Evolutionary conservation across 495 filamentous ascomycete genomes (phyloP).

Genomic region (Chaetomium tenue): DNA sequence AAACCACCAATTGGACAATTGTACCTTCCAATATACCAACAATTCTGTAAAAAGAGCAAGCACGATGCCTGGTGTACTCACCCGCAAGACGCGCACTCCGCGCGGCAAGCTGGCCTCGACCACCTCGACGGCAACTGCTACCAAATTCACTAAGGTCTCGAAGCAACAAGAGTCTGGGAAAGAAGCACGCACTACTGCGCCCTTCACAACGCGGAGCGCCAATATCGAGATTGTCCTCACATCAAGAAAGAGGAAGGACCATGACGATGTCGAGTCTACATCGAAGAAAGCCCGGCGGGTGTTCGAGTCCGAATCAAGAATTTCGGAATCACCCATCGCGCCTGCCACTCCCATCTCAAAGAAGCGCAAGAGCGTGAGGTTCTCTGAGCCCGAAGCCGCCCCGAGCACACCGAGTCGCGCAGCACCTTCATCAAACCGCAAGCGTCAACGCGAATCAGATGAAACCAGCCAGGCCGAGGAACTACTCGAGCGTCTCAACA

Average conservation of each 20-base stretch:
- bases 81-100: slow-evolving; percentile 29
- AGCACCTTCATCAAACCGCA: slow-evolving; percentile 23
- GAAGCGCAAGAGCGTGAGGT: slow-evolving; percentile 35
- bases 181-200: slow-evolving; percentile 26
- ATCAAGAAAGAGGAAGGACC: slow-evolving; percentile 35
- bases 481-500: slow-evolving; percentile 43
- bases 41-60: slow-evolving; percentile 14
- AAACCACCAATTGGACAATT: slow-evolving; percentile 6
- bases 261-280: slow-evolving; percentile 28
- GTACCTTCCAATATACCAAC: neutral
- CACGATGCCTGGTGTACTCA: slow-evolving; percentile 37
- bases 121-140: slow-evolving; percentile 28
- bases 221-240: slow-evolving; percentile 37
- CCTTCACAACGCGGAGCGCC: slow-evolving; percentile 24
- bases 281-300: slow-evolving; percentile 32
- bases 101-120: slow-evolving; percentile 29
- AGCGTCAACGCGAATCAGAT: slow-evolving; percentile 28
- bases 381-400: slow-evolving; percentile 25
- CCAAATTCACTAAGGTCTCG: slow-evolving; percentile 44
- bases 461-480: slow-evolving; percentile 29
- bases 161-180: slow-evolving; percentile 39
- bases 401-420: slow-evolving; percentile 8
- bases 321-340: slow-evolving; percentile 4
- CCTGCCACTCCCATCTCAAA: slow-evolving; percentile 17
- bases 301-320: slow-evolving; percentile 18